A percentile compares a stretch with the other conserved stretches of the same genome.
phyloP scores from a whole-genome alignment of 495 filamentous ascomycete genomes.

The Penicillium bialowiezense region DNA sequence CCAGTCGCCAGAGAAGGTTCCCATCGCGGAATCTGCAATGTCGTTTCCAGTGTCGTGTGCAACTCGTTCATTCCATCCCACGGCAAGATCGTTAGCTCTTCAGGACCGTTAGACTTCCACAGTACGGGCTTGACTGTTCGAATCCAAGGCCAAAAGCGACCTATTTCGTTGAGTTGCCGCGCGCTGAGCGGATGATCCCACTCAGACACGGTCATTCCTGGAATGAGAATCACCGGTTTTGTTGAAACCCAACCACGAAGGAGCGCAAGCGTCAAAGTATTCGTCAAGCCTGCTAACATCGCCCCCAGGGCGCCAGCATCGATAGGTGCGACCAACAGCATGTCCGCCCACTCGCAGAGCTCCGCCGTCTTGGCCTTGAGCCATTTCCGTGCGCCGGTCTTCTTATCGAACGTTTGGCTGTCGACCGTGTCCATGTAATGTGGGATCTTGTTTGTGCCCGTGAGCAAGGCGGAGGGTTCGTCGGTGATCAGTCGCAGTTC shows the following conservation, averaged over 20 bases:
- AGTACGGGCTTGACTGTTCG: conserved; percentile 67
- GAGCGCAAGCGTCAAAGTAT: conserved; percentile 69
- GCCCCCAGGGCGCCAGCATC: conserved; percentile 76
- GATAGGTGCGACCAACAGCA: conserved; percentile 79
- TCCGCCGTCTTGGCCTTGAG: conserved; percentile 59
- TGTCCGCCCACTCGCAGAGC: conserved; percentile 81
- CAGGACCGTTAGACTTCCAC: conserved; percentile 62
- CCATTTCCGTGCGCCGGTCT: conserved; percentile 45
- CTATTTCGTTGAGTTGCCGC: conserved; percentile 76
- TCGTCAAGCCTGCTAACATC: conserved; percentile 78
- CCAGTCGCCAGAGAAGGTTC: conserved; percentile 2
- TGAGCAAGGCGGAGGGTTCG: conserved; percentile 43
- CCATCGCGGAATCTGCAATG: conserved; percentile 26
- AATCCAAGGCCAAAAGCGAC: conserved; percentile 80
- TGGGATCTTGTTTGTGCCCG: conserved; percentile 42
- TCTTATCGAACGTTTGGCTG: conserved; percentile 45
- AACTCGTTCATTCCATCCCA: conserved; percentile 69
- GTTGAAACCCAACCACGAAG: conserved; percentile 78
- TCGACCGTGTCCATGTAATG: conserved; percentile 50
- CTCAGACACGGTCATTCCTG: conserved; percentile 76
- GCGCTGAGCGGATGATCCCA: conserved; percentile 86
- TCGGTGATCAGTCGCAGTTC: conserved; percentile 48
- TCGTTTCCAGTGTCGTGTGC: conserved; percentile 61
- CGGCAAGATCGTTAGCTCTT: conserved; percentile 47
- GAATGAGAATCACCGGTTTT: conserved; percentile 78